phyloP scores from a whole-genome alignment of 2,329 filamentous ascomycete genomes.

The Aspergillus latus region DNA sequence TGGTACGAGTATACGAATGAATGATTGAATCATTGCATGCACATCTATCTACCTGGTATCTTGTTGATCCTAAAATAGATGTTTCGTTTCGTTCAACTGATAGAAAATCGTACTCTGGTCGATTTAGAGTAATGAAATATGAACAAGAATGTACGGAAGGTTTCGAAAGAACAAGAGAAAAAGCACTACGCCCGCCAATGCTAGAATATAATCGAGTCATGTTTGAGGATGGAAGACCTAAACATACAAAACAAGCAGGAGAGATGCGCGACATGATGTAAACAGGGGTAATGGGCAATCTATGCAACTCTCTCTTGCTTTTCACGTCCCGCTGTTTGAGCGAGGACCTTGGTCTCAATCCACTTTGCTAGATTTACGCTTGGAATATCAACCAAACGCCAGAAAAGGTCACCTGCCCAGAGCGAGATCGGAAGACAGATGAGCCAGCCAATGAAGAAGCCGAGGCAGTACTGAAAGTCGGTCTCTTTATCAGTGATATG shows the following conservation, averaged over 20 bases:
- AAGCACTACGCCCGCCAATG: conserved; percentile 14
- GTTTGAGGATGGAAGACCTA: neutral
- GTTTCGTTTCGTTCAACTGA: neutral
- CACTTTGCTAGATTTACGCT: conserved; percentile 53
- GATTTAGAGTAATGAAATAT: neutral
- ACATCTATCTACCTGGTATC: neutral
- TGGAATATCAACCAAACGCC: conserved; percentile 56
- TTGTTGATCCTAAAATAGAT: no score
- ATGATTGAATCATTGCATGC: conserved; percentile 27
- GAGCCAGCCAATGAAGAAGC: conserved; percentile 41
- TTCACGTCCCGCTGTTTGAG: conserved; percentile 19
- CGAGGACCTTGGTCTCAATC: conserved; percentile 43
- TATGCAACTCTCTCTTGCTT: conserved; percentile 10
- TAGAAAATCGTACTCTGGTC: no score
- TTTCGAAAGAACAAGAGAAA: neutral
- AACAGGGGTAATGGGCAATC: conserved; percentile 12
- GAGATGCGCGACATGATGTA: neutral
- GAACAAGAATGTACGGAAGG: neutral
- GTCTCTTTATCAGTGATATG: conserved; percentile 40
- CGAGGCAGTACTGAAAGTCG: conserved; percentile 40
- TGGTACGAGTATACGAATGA: conserved; percentile 39
- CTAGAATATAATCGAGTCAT: neutral
- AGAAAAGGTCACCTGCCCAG: conserved; percentile 61
- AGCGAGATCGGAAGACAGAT: conserved; percentile 46
- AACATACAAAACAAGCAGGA: neutral